Base-by-base conservation (phyloP, 2,329 filamentous ascomycete genomes). In the Zarea fungicola region DNA sequence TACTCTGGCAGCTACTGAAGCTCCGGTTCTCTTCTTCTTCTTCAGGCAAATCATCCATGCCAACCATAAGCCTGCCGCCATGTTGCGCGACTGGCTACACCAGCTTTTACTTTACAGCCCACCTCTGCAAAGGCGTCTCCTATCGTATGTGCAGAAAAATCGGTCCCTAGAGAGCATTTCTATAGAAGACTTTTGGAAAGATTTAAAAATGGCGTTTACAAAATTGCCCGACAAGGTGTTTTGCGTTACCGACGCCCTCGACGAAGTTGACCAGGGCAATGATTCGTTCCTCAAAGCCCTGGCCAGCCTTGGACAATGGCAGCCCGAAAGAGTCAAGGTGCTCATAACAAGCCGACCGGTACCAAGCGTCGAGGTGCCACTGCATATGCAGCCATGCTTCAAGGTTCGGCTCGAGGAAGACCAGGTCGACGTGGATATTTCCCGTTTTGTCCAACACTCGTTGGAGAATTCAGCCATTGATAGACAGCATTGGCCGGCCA, bases 241-340 rank as follows among this genome's bases (percentile, higher is more conserved):
- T 43, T 68, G 65, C 28, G 59, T 76, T 2, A 60, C 62, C 0
- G 72, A 75, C 51, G 71, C 71, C 0, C 59, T 76, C 3, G 74
- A 76, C 50, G 73, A 76, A 55, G 74, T 76, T 65, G 67, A 72
- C 34, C 32, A 56, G n/a, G 65, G 58, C 0, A 56, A 69, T 14
- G 62, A 65, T 3, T 31, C 51, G 0, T 71, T 74, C 25, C 50
- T 73, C 3, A 40, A 60, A 4, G 42, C 54, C 3, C 55, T 76
- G 0, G 59, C 57, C 1, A 44, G 52, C 0, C 56, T 75, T 1
- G 66, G 64, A 0, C 51, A 58, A 5, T 60, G 57, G 55, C 54
- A 51, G 3, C 62, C 69, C 1, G 44, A 39, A 0, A 57, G 53
- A 7, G 56, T 73, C 49, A 76, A 74, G 49, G 52, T 75, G 0